A percentile compares a stretch with the other conserved stretches of the same genome.
Conservation (phyloP, 106 monocot species). For the Dactylorhiza incarnata region DNA sequence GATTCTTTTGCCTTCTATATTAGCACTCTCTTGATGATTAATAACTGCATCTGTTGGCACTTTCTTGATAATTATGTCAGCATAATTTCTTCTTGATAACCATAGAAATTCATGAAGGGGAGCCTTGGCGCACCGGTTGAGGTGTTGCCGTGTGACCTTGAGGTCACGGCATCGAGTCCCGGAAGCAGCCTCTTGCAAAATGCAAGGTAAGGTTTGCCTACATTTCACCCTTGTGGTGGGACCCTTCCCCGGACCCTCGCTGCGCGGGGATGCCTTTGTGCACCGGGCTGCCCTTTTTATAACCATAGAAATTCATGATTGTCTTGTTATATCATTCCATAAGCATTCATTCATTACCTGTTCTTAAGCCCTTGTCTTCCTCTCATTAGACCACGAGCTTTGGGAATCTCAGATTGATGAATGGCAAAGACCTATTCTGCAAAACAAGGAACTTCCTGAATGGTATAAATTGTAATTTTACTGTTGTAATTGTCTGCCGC, state of each 20-base stretch:
- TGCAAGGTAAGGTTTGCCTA: no score
- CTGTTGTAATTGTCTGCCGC: neutral
- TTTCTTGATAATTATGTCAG: neutral
- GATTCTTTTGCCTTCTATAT: neutral
- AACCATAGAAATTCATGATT: neutral
- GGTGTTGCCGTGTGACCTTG: no score
- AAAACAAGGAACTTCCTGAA: slow-evolving; percentile 68
- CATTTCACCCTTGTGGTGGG: no score
- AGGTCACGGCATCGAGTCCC: no score
- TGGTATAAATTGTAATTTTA: slow-evolving; percentile 39
- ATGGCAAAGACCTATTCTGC: slow-evolving; percentile 87
- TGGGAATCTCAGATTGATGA: slow-evolving; percentile 95
- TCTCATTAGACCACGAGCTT: slow-evolving; percentile 37
- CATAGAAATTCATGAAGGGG: neutral
- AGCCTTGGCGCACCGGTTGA: no score
- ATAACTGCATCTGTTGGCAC: neutral
- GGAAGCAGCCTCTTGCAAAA: no score
- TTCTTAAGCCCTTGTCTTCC: neutral
- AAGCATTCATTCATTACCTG: neutral
- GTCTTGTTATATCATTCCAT: neutral
- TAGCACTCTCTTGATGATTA: neutral
- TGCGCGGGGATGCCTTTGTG: no score
- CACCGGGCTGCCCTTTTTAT: no score
- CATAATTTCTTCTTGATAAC: neutral
- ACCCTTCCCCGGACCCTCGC: no score